Base-by-base conservation (phyloP, 768 basidiomycete species). In the Hygrocybe coccinea region DNA sequence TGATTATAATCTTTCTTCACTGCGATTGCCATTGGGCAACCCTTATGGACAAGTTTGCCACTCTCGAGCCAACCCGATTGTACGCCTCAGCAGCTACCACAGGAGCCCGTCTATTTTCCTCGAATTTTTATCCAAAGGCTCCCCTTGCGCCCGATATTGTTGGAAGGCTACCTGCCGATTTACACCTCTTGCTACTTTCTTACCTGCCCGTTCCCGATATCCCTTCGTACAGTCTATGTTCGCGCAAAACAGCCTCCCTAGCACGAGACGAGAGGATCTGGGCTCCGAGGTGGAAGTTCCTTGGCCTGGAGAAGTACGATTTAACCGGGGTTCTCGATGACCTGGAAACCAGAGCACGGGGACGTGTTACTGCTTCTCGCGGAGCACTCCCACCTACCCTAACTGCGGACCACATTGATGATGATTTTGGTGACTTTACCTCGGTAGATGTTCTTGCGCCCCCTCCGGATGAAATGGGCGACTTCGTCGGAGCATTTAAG, bases 391-490 rank as follows among this genome's bases (percentile, higher is more conserved):
- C 87, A 15, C 81, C 88, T 1, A 83, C 81, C 1, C 79, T 87
- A 25, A 62, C 78, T 9, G 82, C 85, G 14, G 87, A 91, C 57
- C 21, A 21, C 24, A 49, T 34, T 7, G 91, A 95, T 62, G 91
- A 95, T 61, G 91, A 92, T 22, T 95, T 95, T 70, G 94, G 92
- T 3, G 92, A 94, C 65, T 91, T 93, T 65, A 80, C 87, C 1
- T 74, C 78, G 0, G 77, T 79, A 4, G 72, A 76, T 41, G 62
- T 69, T 5, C 62, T 72, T 38, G 56, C 60, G 46, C 59, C 62
- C 33, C 60, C 68, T 2, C 64, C 68, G 3, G 79, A 72, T 6
- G 79, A 80, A 58, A 73, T 82, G 68, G 78, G 74, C 21, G 76
- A 79, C 58, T 79, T 79, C 47, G 71, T 76, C 22, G 76, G 76